Evolutionary conservation across 2,329 filamentous ascomycete species (phyloP), one percentile per base, ranked within the genome.

Genomic region (Coniosporium uncinatum): DNA sequence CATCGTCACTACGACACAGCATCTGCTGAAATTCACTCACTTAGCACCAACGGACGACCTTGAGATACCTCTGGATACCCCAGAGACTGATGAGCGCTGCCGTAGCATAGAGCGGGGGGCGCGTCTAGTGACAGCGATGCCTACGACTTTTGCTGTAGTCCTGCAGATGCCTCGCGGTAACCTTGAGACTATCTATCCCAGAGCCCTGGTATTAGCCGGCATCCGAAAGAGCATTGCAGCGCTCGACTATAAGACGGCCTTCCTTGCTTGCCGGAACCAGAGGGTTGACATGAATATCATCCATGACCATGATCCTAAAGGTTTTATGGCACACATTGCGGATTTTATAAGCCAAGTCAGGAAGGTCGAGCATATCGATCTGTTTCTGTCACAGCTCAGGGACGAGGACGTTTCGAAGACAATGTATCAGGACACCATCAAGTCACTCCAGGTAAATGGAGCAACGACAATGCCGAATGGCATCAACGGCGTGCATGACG

Each of bases 201-300:
- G 93, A 45, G 91, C 91, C 14, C 83, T 98, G 65, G 91, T 98
- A 1, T 72, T 98, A 37, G 88, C 89, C 2, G 90, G 89, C 20
- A 94, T 98, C 42, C 79, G 93, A 37, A 78, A 79, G 38, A 79
- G 85, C 39, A 87, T 98, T 39, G 84, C 89, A 41, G 71, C 77
- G 22, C 86, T 85, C 58, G 80, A 93, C 52, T 98, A 96, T 56
- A 79, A 76, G 37, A 79, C 78, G 39, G 93, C 93, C 0, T 98
- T 96, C 58, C 70, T 85, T 18, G 83, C 88, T 47, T 97, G 93
- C 58, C 81, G 93, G 39, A 91, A 83, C 18, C 94, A 98, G 59
- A 80, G 94, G 51, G 93, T 98, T 1, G 93, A 98, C 56, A 90
- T 97, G 85, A 98, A 98, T 56, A 91, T 98, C 46, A 70, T 98